Conservation (phyloP, 192 early-diverging fungal species). For the Podila horticola region DNA sequence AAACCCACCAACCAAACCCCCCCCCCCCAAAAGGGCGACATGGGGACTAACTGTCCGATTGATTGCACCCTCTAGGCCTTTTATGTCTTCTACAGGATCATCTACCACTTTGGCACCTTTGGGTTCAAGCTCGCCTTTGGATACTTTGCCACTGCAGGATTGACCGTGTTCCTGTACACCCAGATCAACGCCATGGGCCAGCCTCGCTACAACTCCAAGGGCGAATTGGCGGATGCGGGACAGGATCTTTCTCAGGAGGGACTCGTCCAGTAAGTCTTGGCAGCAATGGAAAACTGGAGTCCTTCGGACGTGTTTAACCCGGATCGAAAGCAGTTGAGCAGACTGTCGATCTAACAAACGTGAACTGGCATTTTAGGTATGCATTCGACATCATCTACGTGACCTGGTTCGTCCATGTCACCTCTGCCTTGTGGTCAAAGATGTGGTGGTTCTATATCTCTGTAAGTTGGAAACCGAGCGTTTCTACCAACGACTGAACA, state of each 20-base stretch:
- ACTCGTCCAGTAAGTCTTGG: conserved; percentile 56
- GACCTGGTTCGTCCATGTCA: conserved; percentile 80
- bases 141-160: conserved; percentile 54
- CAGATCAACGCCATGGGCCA: conserved; percentile 56
- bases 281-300: neutral
- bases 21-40: too few relatives aligned
- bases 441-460: conserved; percentile 61
- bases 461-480: conserved; percentile 34
- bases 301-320: neutral
- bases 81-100: conserved; percentile 64
- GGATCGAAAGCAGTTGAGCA: neutral
- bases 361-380: conserved; percentile 62
- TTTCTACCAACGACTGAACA: neutral
- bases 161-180: conserved; percentile 61
- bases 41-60: too few relatives aligned
- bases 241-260: conserved; percentile 66
- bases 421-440: conserved; percentile 67
- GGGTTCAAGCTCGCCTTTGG: conserved; percentile 51
- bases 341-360: neutral
- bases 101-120: conserved; percentile 63
- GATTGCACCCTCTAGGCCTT: conserved; percentile 39
- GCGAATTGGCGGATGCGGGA: conserved; percentile 53
- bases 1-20: too few relatives aligned
- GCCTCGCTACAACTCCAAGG: conserved; percentile 56
- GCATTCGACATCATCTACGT: conserved; percentile 90